Base-by-base conservation (phyloP, 768 basidiomycete species). In the Amanita subjunquillea region DNA sequence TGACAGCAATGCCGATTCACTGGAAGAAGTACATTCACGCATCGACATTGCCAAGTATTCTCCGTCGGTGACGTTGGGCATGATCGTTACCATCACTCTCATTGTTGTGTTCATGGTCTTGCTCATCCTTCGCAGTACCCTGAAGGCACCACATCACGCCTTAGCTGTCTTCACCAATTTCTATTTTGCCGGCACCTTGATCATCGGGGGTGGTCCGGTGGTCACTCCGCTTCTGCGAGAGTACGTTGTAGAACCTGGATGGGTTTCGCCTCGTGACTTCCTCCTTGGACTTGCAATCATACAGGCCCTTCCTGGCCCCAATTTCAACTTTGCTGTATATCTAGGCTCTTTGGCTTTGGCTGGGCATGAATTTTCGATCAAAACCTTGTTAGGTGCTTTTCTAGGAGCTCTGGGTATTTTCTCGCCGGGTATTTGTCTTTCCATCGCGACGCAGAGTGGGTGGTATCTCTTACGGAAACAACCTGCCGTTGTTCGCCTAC, bases 141-240 rank as follows among this genome's bases (percentile, higher is more conserved):
- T 69, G 17, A 54, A 47, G 9, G 46, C 50, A 15, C 56, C 63
- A 2, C 66, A 67, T 4, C 58, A 67, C 34, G 54, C 66, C 30
- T 58, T 72, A 25, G 56, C 63, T 8, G 57, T 76, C 17, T 76
- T 75, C 62, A 70, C 65, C 48, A 75, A 73, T 58, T 70, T 76
- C 69, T 67, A 72, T 57, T 60, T 76, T 12, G 75, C 73, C 2
- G 76, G 76, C 7, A 70, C 70, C 8, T 71, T 75, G 53, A 75
- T 77, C 37, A 74, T 76, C 52, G 76, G 72, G 27, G 79, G 78
- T 12, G 79, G 79, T 36, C 78, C 79, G 2, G 79, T 80, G 8
- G 78, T 80, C 32, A 74, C 79, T 55, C 78, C 78, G 9, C 67
- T 79, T 5, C 63, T 79, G 13, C 65, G 74, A 27, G 70, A 69